A percentile compares a stretch with the other conserved stretches of the same genome.
These are phyloP conservation scores for Pleurotus sapidus DNA, from an alignment of 768 basidiomycete genomes.

Conservation along the genomic window DNA sequence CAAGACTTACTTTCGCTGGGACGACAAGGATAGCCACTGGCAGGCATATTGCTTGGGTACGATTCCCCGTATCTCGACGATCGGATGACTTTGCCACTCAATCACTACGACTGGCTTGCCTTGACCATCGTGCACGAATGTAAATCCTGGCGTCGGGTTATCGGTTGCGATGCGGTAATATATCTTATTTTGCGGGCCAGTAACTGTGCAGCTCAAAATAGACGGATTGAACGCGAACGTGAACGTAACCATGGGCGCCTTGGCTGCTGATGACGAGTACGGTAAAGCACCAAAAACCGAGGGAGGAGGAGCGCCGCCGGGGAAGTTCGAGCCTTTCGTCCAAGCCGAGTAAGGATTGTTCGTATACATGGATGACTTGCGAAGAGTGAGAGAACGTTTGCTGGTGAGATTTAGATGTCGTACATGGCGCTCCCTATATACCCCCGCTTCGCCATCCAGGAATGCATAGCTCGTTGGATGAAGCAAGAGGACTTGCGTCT, in stretches of 20 bases:
- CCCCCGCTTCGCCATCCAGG: neutral
- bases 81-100: conserved; percentile 34
- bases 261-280: conserved; percentile 4
- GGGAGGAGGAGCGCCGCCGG: neutral
- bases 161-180: conserved; percentile 40
- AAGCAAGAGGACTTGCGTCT: neutral
- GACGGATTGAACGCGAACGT: conserved; percentile 37
- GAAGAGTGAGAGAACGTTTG: neutral
- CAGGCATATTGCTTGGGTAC: conserved; percentile 29
- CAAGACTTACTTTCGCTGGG: conserved; percentile 35
- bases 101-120: conserved; percentile 36
- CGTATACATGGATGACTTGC: neutral
- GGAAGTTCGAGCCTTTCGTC: conserved; percentile 1
- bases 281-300: conserved; percentile 11
- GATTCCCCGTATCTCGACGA: conserved; percentile 35
- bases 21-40: conserved; percentile 40
- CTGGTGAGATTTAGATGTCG: too few relatives aligned
- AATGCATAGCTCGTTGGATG: neutral
- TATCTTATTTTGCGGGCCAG: conserved; percentile 35
- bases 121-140: conserved; percentile 33
- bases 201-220: conserved; percentile 39
- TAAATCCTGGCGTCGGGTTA: conserved; percentile 30
- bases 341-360: neutral
- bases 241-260: conserved; percentile 34
- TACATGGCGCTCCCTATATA: neutral